Percentiles rank a stretch among this genome's conserved stretches.
phyloP scores from a whole-genome alignment of 257 asterid species.

The Gentiana dahurica region DNA sequence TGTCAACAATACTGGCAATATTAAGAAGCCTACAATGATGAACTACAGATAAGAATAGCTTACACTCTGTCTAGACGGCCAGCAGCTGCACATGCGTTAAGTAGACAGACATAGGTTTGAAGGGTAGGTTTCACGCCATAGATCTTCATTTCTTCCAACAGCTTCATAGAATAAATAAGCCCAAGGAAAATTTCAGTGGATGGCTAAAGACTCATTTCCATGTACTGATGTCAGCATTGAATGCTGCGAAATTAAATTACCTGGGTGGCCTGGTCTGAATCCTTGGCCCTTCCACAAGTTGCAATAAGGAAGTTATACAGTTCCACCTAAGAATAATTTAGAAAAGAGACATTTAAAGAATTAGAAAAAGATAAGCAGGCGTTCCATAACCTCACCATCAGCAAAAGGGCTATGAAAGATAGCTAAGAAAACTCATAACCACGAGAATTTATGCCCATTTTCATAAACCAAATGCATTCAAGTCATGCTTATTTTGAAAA shows the following conservation, averaged over 20 bases:
- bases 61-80: constrained; percentile 93
- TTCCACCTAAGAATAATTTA: constrained; percentile 41
- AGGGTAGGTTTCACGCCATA: constrained; percentile 82
- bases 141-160: constrained; percentile 89
- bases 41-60: constrained; percentile 20
- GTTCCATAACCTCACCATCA: too few relatives aligned
- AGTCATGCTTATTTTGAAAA: neutral
- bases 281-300: constrained; percentile 83
- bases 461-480: neutral
- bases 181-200: constrained; percentile 4
- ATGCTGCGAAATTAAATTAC: constrained; percentile 26
- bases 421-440: too few relatives aligned
- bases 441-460: too few relatives aligned
- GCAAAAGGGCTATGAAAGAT: too few relatives aligned
- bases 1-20: neutral
- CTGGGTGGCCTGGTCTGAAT: constrained; percentile 74
- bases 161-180: constrained; percentile 33
- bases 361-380: too few relatives aligned
- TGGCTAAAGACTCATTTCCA: constrained; percentile 4
- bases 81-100: constrained; percentile 81
- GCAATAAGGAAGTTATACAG: constrained; percentile 81
- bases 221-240: constrained; percentile 1
- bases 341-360: neutral
- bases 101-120: constrained; percentile 82
- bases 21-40: neutral